Evolutionary conservation across 2,329 filamentous ascomycete species (phyloP).

Genomic region (Phaeophleospora eucalypticola): DNA sequence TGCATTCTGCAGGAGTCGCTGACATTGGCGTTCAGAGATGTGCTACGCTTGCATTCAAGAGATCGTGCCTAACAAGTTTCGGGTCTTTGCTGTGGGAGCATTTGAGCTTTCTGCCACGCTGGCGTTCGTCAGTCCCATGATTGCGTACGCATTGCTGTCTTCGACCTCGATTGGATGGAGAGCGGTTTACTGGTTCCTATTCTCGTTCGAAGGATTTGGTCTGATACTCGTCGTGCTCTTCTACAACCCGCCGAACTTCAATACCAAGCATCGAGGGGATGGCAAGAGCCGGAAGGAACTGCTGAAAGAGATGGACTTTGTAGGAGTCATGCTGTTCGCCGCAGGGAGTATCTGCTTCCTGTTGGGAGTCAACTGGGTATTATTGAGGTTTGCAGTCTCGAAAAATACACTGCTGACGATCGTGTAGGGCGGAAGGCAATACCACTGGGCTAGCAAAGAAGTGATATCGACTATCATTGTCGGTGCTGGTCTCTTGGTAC

Average conservation of each 20-base stretch:
- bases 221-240: conserved; percentile 33
- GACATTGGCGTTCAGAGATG: too few relatives aligned
- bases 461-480: conserved; percentile 12
- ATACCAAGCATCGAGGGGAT: conserved; percentile 31
- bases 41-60: conserved; percentile 27
- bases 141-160: conserved; percentile 13
- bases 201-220: conserved; percentile 12
- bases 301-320: conserved; percentile 47
- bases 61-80: conserved; percentile 29
- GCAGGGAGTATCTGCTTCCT: conserved; percentile 9
- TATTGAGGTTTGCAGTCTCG: not conserved
- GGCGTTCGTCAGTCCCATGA: conserved; percentile 21
- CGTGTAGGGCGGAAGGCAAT: conserved; percentile 11
- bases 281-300: conserved; percentile 27
- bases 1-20: too few relatives aligned
- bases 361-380: conserved; percentile 12
- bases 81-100: conserved; percentile 29
- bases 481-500: conserved; percentile 11
- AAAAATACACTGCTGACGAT: not conserved
- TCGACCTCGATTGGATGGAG: conserved; percentile 9
- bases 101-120: conserved; percentile 22
- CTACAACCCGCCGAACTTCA: conserved; percentile 30
- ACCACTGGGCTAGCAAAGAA: conserved; percentile 11
- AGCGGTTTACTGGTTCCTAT: conserved; percentile 15
- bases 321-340: conserved; percentile 37